Conservation (phyloP, 768 basidiomycete genomes). For the Porpolomopsis calyptriformis region DNA sequence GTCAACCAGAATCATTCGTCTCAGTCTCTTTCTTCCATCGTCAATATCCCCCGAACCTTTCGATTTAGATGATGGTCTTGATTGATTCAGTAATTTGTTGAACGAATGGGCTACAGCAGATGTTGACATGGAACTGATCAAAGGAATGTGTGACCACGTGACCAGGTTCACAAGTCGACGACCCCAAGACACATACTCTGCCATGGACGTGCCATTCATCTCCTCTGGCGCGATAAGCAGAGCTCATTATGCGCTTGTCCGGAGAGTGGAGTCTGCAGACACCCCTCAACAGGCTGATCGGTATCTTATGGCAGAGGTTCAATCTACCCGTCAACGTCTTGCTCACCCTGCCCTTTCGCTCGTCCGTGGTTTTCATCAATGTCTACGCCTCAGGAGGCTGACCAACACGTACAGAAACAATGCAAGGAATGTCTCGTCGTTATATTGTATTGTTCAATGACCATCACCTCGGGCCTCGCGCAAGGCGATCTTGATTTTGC, state of each 20-base stretch:
- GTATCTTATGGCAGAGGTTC: slow-evolving; percentile 48
- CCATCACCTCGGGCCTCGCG: slow-evolving; percentile 32
- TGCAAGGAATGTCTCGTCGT: slow-evolving; percentile 58
- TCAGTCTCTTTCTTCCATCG: slow-evolving; percentile 76
- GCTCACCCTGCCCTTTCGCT: slow-evolving; percentile 37
- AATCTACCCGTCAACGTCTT: slow-evolving; percentile 43
- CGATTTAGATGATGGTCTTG: slow-evolving; percentile 54
- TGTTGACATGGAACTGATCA: slow-evolving; percentile 18
- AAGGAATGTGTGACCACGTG: neutral
- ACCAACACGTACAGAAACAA: slow-evolving; percentile 35
- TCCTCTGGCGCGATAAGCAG: slow-evolving; percentile 72
- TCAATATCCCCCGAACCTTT: slow-evolving; percentile 55
- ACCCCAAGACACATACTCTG: neutral
- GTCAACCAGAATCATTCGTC: slow-evolving; percentile 82
- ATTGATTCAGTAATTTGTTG: slow-evolving; percentile 67
- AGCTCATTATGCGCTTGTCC: slow-evolving; percentile 65
- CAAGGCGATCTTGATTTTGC: slow-evolving; percentile 55
- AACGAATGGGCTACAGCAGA: slow-evolving; percentile 56
- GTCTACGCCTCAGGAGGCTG: slow-evolving; percentile 10
- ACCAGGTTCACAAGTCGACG: neutral
- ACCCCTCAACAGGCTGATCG: slow-evolving; percentile 53
- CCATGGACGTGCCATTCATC: slow-evolving; percentile 67
- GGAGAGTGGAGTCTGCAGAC: slow-evolving; percentile 53
- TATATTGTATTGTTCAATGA: slow-evolving; percentile 58
- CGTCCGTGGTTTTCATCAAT: slow-evolving; percentile 32